Evolutionary conservation across 768 basidiomycete genomes (phyloP).

Genomic region (Suillus subluteus): DNA sequence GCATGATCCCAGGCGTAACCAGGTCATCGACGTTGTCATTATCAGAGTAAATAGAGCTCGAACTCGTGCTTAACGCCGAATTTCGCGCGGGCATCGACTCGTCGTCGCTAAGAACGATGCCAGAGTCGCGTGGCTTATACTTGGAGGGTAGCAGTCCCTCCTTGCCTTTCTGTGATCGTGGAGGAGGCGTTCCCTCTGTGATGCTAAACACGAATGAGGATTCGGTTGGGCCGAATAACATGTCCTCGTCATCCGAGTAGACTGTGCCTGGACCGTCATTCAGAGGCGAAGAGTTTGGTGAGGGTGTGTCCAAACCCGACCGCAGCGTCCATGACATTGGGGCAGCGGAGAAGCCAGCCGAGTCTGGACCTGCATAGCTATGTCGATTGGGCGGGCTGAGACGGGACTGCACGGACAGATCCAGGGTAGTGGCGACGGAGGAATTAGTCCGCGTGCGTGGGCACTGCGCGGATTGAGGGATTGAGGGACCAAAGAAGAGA

Average conservation of each 20-base stretch:
- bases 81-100: constrained; percentile 57
- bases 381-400: constrained; percentile 54
- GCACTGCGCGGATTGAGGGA: constrained; percentile 31
- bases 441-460: constrained; percentile 27
- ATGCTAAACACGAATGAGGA: constrained; percentile 62
- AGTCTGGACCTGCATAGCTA: constrained; percentile 62
- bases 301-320: constrained; percentile 41
- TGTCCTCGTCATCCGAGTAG: constrained; percentile 53
- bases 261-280: constrained; percentile 34
- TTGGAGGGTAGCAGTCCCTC: constrained; percentile 57
- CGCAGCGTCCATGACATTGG: constrained; percentile 41
- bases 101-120: constrained; percentile 65
- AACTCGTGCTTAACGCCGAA: constrained; percentile 51
- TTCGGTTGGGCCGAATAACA: constrained; percentile 54
- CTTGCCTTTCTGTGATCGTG: constrained; percentile 40
- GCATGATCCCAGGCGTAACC: constrained; percentile 67
- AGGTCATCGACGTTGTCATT: constrained; percentile 55
- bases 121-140: constrained; percentile 72
- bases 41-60: constrained; percentile 62
- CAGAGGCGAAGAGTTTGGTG: constrained; percentile 54
- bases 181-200: constrained; percentile 61
- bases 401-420: constrained; percentile 20
- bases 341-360: constrained; percentile 28
- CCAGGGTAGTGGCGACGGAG: constrained; percentile 12
- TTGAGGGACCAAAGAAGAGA: constrained; percentile 64